phyloP scores from a whole-genome alignment of 306 rosid genomes.

The Cicer cuneatum region DNA sequence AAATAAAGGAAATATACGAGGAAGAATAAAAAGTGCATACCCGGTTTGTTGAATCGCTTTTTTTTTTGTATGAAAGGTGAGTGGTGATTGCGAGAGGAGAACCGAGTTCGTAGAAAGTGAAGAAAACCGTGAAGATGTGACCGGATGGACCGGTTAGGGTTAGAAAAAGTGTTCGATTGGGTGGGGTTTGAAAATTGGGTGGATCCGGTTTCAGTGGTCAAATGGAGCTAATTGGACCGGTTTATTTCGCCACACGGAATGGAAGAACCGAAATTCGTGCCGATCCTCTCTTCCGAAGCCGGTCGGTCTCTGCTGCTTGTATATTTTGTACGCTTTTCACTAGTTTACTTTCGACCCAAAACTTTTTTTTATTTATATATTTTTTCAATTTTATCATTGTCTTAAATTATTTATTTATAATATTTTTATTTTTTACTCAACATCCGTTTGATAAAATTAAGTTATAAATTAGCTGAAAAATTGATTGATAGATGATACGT shows the following conservation, averaged over 20 bases:
- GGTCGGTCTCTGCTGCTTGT: slow-evolving; percentile 7
- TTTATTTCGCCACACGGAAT: slow-evolving; percentile 13
- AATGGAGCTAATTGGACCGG: slow-evolving; percentile 50
- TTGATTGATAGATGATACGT: too few species aligned
- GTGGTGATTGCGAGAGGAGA: slow-evolving; percentile 35
- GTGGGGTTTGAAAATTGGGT: slow-evolving; percentile 20
- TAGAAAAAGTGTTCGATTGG: slow-evolving; percentile 45
- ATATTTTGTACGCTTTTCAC: background rate
- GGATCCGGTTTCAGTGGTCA: slow-evolving; percentile 54
- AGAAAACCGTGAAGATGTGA: slow-evolving; percentile 53
- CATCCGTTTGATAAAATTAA: too few species aligned
- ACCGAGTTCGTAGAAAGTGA: slow-evolving; percentile 58
- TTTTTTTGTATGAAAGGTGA: background rate
- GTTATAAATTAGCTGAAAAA: too few species aligned
- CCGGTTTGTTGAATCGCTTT: slow-evolving; percentile 41
- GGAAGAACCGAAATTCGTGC: slow-evolving; percentile 57
- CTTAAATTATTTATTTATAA: too few species aligned
- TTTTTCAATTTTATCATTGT: too few species aligned
- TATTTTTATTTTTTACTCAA: too few species aligned
- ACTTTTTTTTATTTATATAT: background rate
- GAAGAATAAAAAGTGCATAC: slow-evolving; percentile 52
- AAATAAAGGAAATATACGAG: background rate
- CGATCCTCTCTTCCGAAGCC: slow-evolving; percentile 47
- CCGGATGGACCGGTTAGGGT: slow-evolving; percentile 80
- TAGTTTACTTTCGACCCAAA: background rate